phyloP scores from a whole-genome alignment of 305 asterid species.

The Fraxinus velutina region DNA sequence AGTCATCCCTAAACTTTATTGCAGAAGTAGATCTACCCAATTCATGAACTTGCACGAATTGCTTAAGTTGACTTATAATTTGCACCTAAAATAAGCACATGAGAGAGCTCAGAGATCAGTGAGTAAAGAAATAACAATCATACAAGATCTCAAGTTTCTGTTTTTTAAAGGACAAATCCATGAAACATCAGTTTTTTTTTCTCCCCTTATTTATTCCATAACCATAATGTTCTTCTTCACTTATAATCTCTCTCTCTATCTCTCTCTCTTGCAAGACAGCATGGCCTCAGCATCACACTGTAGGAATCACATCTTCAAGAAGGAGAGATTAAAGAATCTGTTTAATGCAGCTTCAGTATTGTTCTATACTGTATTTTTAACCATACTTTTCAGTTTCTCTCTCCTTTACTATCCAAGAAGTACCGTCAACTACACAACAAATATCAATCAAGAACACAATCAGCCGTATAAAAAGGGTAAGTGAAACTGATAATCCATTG shows the following conservation, averaged over 20 bases:
- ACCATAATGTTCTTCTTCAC: background rate
- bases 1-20: background rate
- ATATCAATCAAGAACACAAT: background rate
- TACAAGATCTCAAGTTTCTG: background rate
- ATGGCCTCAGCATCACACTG: slow-evolving; percentile 16
- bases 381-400: slow-evolving; percentile 31
- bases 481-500: background rate
- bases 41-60: slow-evolving; percentile 11
- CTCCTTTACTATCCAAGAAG: slow-evolving; percentile 21
- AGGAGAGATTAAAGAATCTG: slow-evolving; percentile 19
- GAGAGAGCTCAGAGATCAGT: background rate
- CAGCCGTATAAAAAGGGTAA: slow-evolving; percentile 17
- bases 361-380: slow-evolving; percentile 27
- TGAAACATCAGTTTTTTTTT: background rate
- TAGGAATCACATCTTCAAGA: slow-evolving; percentile 20
- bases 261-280: background rate
- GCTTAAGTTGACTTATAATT: background rate
- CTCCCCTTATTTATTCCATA: background rate
- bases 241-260: background rate
- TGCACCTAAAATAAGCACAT: background rate
- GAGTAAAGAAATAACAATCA: background rate
- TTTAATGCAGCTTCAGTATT: slow-evolving; percentile 23
- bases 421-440: slow-evolving; percentile 8
- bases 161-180: background rate
- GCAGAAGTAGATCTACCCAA: background rate